Percentiles rank a stretch among this genome's conserved stretches.
These are phyloP conservation scores for Cyberlindnera samutprakarnensis DNA, from an alignment of 805 yeast genomes.

Conservation along the genomic window DNA sequence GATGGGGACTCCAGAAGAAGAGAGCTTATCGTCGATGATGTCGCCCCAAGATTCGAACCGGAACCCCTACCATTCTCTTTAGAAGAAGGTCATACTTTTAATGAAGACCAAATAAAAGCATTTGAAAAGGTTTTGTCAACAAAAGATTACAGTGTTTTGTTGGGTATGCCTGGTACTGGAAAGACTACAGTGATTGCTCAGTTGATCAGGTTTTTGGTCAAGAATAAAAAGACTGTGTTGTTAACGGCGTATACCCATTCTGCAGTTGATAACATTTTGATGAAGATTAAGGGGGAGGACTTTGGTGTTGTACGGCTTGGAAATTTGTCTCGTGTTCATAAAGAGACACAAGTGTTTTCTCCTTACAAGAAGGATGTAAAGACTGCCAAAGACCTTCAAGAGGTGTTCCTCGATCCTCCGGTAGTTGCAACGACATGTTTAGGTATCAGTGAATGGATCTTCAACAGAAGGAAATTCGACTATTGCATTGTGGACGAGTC, in stretches of 20 bases:
- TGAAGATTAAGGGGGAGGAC: slow-evolving; percentile 50
- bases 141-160: slow-evolving; percentile 67
- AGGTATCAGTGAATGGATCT: slow-evolving; percentile 59
- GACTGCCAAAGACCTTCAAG: slow-evolving; percentile 37
- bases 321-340: slow-evolving; percentile 48
- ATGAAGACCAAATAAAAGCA: slow-evolving; percentile 66
- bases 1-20: slow-evolving; percentile 30
- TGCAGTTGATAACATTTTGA: slow-evolving; percentile 87
- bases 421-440: slow-evolving; percentile 89
- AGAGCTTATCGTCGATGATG: slow-evolving; percentile 26
- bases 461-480: slow-evolving; percentile 59
- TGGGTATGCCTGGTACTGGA: slow-evolving; percentile 99
- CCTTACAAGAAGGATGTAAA: slow-evolving; percentile 35
- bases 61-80: slow-evolving; percentile 19
- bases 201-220: slow-evolving; percentile 53
- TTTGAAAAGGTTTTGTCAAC: slow-evolving; percentile 56
- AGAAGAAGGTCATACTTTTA: slow-evolving; percentile 31
- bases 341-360: slow-evolving; percentile 45
- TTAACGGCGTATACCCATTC: slow-evolving; percentile 89
- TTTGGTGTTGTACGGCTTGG: slow-evolving; percentile 66
- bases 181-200: slow-evolving; percentile 86
- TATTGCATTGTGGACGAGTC: slow-evolving; percentile 96
- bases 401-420: slow-evolving; percentile 45
- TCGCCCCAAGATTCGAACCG: slow-evolving; percentile 21
- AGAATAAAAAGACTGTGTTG: slow-evolving; percentile 57